Evolutionary conservation across 352 stramenopile species (phyloP), one percentile per base, ranked within the genome.

Genomic region (Globisporangium cederbergense): DNA sequence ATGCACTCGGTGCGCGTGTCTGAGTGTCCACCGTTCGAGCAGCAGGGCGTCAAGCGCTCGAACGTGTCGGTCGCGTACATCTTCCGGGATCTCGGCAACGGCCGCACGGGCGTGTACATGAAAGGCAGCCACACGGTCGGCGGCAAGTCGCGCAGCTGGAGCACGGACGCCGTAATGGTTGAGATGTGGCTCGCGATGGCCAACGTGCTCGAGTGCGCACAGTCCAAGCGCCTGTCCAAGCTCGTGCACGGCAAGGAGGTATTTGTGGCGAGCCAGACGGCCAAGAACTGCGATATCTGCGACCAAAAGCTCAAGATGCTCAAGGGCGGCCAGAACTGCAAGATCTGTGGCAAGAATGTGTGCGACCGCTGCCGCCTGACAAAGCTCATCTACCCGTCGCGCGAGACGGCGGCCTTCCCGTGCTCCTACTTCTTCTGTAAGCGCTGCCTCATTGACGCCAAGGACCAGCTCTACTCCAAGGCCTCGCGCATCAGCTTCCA

Each of bases 331-430:
- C 74, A 88, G 60, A 78, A 77, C 62, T 89, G 80, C 71, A 88
- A 88, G 66, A 81, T 79, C 57, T 89, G 80, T 32, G 73, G 80
- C 62, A 88, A 88, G 75, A 86, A 83, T 58, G 77, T 89, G 47
- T 89, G 78, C 64, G 78, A 89, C 38, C 77, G 78, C 20, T 89
- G 80, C 58, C 75, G 78, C 34, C 75, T 86, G 64, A 76, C 68
- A 50, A 85, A 88, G 58, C 64, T 78, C 32, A 77, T 88, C 43
- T 89, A 86, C 47, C 78, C 80, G 40, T 74, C 68, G 7, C 76
- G 74, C 62, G 65, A 76, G 52, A 81, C 76, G 4, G 67, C 69
- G 54, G 77, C 74, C 55, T 88, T 85, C 62, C 78, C 78, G 38
- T 89, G 78, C 62, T 74, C 70, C 22, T 77, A 77, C 62, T 67